These are phyloP conservation scores for Phytophthora melonis DNA, from an alignment of 352 stramenopile species.

Conservation along the genomic window DNA sequence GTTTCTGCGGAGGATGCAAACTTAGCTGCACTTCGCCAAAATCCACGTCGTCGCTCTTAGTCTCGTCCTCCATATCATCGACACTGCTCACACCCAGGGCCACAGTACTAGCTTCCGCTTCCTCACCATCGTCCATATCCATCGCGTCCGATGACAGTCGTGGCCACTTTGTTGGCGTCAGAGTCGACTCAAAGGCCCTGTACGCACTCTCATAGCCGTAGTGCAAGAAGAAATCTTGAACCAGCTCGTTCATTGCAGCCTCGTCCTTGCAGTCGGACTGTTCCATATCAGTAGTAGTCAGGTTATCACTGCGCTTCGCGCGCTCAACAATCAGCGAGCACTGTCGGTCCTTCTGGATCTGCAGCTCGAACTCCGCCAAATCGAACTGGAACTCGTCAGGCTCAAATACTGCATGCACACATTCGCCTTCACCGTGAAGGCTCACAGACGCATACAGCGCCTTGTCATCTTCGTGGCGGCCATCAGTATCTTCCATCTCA, in stretches of 20 bases:
- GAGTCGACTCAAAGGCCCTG: conserved; percentile 30
- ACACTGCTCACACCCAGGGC: conserved; percentile 8
- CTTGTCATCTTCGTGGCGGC: conserved; percentile 28
- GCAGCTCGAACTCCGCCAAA: conserved; percentile 50
- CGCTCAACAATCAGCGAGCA: conserved; percentile 38
- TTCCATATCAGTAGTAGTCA: conserved; percentile 7
- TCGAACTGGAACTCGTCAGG: conserved; percentile 56
- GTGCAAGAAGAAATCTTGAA: conserved; percentile 54
- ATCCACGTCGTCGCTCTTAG: conserved; percentile 16
- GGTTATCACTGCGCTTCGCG: conserved; percentile 15
- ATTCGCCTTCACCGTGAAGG: conserved; percentile 58
- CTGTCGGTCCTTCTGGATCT: conserved; percentile 61
- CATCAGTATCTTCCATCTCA: conserved; percentile 41
- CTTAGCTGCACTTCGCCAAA: conserved; percentile 1
- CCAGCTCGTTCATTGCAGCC: conserved; percentile 39
- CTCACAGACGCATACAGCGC: conserved; percentile 55
- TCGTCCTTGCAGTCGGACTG: conserved; percentile 38
- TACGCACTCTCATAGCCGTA: conserved; percentile 53
- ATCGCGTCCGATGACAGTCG: conserved; percentile 14
- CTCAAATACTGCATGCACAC: conserved; percentile 41
- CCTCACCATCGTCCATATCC: conserved; percentile 11
- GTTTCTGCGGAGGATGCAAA: conserved; percentile 10
- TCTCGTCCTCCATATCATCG: conserved; percentile 25
- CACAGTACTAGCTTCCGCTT: conserved; percentile 7
- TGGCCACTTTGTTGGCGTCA: conserved; percentile 13